Percentiles rank a stretch among this genome's conserved stretches.
Conservation (phyloP, 495 filamentous ascomycete species). For the Lentithecium fluviatile region DNA sequence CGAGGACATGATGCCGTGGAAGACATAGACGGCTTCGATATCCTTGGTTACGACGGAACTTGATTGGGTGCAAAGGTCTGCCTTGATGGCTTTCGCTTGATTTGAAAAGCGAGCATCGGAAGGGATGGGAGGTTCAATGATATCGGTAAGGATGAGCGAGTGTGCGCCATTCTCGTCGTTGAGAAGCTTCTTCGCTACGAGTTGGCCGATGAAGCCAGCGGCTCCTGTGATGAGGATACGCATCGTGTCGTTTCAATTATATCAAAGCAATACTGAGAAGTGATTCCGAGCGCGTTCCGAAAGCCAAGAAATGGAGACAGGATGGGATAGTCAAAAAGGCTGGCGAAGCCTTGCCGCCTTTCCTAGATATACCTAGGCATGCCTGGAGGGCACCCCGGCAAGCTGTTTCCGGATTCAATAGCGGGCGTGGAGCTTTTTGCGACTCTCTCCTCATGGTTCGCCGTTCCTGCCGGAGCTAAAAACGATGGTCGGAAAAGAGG, state of each 20-base stretch:
- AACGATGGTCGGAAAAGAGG: too few relatives aligned
- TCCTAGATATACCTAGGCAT: not conserved
- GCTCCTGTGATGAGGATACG: constrained; percentile 11
- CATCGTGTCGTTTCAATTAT: not conserved
- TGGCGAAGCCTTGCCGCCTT: not conserved
- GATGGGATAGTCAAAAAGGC: too few relatives aligned
- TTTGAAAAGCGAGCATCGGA: constrained; percentile 50
- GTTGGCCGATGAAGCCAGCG: constrained; percentile 68
- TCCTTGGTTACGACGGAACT: constrained; percentile 51
- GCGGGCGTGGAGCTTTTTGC: too few relatives aligned
- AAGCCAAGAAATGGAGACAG: too few relatives aligned
- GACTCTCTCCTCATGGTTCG: too few relatives aligned
- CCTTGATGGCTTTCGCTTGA: constrained; percentile 55
- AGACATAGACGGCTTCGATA: constrained; percentile 66
- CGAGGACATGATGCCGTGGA: constrained; percentile 86
- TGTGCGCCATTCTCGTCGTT: constrained; percentile 49
- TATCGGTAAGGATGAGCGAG: constrained; percentile 63
- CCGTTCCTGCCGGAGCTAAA: too few relatives aligned
- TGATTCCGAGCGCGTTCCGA: too few relatives aligned
- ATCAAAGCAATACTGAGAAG: not conserved
- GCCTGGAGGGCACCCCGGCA: not conserved
- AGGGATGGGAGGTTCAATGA: constrained; percentile 58
- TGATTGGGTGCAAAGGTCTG: constrained; percentile 60
- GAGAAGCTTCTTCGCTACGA: constrained; percentile 63
- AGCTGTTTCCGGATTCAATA: too few relatives aligned